Conservation (phyloP, 768 basidiomycete species). For the Amanita rimosa region DNA sequence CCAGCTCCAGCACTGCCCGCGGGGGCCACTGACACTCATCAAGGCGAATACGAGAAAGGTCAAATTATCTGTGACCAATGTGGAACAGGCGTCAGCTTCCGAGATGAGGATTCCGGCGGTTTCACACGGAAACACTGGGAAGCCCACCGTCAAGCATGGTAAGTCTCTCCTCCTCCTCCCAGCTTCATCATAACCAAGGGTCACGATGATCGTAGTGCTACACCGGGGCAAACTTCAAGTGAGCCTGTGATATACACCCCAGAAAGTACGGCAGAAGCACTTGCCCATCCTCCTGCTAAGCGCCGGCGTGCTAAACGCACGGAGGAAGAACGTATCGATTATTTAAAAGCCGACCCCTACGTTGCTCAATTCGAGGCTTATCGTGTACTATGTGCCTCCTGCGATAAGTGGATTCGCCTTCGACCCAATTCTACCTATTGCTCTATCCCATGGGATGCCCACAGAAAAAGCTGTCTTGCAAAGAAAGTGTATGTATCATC, state of each 20-base stretch:
- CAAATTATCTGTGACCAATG: slow-evolving; percentile 41
- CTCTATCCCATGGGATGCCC: slow-evolving; percentile 83
- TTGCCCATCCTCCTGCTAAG: slow-evolving; percentile 42
- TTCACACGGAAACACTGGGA: slow-evolving; percentile 67
- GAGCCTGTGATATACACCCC: slow-evolving; percentile 32
- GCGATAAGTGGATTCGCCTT: slow-evolving; percentile 82
- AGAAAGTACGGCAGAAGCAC: slow-evolving; percentile 26
- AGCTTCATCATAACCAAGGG: background rate
- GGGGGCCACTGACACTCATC: slow-evolving; percentile 3
- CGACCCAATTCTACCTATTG: slow-evolving; percentile 81
- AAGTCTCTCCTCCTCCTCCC: slow-evolving; percentile 11
- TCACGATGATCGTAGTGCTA: background rate
- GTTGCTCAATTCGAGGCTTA: slow-evolving; percentile 77
- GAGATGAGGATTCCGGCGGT: slow-evolving; percentile 48
- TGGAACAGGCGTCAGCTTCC: slow-evolving; percentile 48
- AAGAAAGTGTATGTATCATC: slow-evolving; percentile 52
- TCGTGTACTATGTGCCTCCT: slow-evolving; percentile 66
- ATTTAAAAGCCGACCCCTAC: slow-evolving; percentile 59
- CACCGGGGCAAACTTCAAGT: slow-evolving; percentile 9
- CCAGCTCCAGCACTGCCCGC: slow-evolving; percentile 1
- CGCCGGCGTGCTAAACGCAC: slow-evolving; percentile 67
- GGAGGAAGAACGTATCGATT: slow-evolving; percentile 68
- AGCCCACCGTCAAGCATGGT: slow-evolving; percentile 53
- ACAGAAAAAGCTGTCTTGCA: slow-evolving; percentile 70
- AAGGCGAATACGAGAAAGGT: slow-evolving; percentile 6